Base-by-base conservation (phyloP, 1,139 yeast species). In the Scheffersomyces illinoinensis region DNA sequence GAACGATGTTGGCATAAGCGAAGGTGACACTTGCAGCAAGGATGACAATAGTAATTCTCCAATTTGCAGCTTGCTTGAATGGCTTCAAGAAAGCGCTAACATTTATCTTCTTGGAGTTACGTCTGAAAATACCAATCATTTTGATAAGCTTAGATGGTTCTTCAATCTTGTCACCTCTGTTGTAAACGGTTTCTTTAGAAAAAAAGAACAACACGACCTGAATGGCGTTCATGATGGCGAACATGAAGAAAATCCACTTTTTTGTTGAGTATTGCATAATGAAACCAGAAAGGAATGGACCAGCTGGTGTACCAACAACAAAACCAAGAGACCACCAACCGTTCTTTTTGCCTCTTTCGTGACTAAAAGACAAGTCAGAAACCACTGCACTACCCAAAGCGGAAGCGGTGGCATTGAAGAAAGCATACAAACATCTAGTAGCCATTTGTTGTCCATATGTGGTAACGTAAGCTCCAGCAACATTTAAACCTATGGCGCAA, bases 1-100 rank as follows among this genome's bases (percentile, higher is more conserved):
- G 60, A 14, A 62, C 70, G 43, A 71, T 67, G 53, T 68, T 70
- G 17, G 70, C 71, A 56, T 68, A 71, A 53, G 66, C 59, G 60
- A 70, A 71, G 3, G 67, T 64, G 26, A 71, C 59, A 4, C 71
- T 64, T 33, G 67, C 65, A 18, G 73, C 66, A 47, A 21, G 21
- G 20, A 69, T 53, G 2, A 64, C 64, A 1, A 71, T 62, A n/a
- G 63, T 43, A 4, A 63, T 59, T 52, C 62, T 62, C 43, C 58
- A 57, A 26, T 60, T 59, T 6, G 54, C 50, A 4, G 63, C 64
- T 21, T 58, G 64, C 52, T 61, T 61, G n/a, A 65, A 65, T 6
- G 68, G 68, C 43, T 64, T 54, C 19, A 61, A 52, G 43, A 63
- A 63, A 33, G 57, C 26, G 6, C 47, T 52, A 53, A 60, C 54